Evolutionary conservation across 805 yeast species (phyloP).

Genomic region (Schizosaccharomyces lindneri): DNA sequence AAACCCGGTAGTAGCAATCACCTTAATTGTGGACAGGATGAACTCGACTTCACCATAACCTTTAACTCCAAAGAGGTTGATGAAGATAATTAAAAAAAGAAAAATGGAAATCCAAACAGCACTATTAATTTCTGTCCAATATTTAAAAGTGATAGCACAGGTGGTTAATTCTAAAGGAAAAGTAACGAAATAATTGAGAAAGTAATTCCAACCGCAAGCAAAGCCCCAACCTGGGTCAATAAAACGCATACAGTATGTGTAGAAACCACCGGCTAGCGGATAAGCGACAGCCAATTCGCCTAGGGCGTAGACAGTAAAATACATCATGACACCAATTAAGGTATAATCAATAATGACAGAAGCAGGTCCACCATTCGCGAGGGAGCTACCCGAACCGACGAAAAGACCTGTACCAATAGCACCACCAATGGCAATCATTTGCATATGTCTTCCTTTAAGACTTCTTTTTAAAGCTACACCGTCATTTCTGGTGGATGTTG

Average conservation of each 20-base stretch:
- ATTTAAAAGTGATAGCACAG: slow-evolving; percentile 30
- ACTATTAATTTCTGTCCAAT: slow-evolving; percentile 25
- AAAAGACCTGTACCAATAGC: slow-evolving; percentile 59
- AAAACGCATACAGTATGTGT: slow-evolving; percentile 34
- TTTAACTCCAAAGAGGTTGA: slow-evolving; percentile 31
- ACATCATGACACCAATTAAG: slow-evolving; percentile 27
- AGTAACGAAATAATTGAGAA: slow-evolving; percentile 37
- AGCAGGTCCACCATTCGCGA: slow-evolving; percentile 28
- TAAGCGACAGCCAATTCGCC: slow-evolving; percentile 43
- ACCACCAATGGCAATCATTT: slow-evolving; percentile 61
- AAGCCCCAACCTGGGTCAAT: slow-evolving; percentile 47
- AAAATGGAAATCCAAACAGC: slow-evolving; percentile 35
- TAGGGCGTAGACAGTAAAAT: slow-evolving; percentile 25
- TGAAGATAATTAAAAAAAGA: slow-evolving; percentile 24
- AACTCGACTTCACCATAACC: slow-evolving; percentile 54
- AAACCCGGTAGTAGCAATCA: slow-evolving; percentile 33
- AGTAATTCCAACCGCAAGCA: slow-evolving; percentile 50
- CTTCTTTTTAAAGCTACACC: slow-evolving; percentile 11
- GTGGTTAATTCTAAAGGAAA: slow-evolving; percentile 45
- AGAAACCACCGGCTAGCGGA: slow-evolving; percentile 40
- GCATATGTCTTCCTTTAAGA: slow-evolving; percentile 15
- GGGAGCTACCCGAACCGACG: slow-evolving; percentile 15
- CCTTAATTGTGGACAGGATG: slow-evolving; percentile 31
- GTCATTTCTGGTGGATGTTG: too few relatives aligned
- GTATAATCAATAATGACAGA: slow-evolving; percentile 25